Evolutionary conservation across 768 basidiomycete species (phyloP), one percentile per base, ranked within the genome.

Genomic region (Psilocybe cyanescens): DNA sequence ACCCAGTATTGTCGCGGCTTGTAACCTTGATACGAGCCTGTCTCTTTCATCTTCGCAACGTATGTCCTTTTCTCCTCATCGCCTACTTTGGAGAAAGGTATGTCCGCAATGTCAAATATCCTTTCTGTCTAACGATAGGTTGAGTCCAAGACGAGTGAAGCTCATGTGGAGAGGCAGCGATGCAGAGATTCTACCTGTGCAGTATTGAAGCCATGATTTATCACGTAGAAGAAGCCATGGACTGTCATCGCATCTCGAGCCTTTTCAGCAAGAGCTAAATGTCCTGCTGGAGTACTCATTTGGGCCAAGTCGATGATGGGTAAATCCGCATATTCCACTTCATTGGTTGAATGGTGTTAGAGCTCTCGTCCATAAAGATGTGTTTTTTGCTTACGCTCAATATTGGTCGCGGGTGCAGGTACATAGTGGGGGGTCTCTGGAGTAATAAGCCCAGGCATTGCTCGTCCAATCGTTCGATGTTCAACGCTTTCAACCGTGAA

Each of bases 1-100:
- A 85, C 86, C 84, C 84, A 87, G 54, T 81, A 82, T 58, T 82
- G 76, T 8, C 79, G 78, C 5, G 75, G 76, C 63, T 87, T 86
- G 63, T 86, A 87, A 0, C 86, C 86, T 55, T 83, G 79, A 60
- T 83, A 86, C 0, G 80, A 80, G 1, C 83, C 83, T 0, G 75
- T 78, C 55, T 74, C 69, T 62, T 81, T 79, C 63, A 77, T 75
- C 9, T 64, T 68, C 2, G 63, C 79, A n/a, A 61, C 71, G 60
- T 83, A 82, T 1, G 35, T 52, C 17, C 70, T 65, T 65, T 85
- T 85, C 56, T 85, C 84, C 8, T 75, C 76, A 0, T 77, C 70
- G 33, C 60, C 60, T 1, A 83, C 82, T 12, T 68, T 62, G 0
- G 76, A 62, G 61, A 84, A 84, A 0, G 80, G 78, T 12, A 82